Evolutionary conservation across 371 early-diverging fungal genomes (phyloP), one percentile per base, ranked within the genome.

Genomic region (Mucor irregularis): DNA sequence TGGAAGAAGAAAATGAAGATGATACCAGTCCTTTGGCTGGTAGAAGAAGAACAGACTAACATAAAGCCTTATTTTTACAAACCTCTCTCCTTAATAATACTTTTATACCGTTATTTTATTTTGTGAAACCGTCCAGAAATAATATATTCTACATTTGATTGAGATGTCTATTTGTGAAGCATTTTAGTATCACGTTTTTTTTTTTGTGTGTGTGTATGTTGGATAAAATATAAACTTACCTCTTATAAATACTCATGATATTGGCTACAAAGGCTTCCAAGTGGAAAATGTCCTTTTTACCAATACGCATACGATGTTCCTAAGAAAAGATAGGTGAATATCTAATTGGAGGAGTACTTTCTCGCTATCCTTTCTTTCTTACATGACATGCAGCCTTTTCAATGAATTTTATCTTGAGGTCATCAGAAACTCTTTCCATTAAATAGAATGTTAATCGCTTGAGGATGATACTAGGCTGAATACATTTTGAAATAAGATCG

Each of bases 251-350:
- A 26, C 78, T 70, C 96, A 97, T 96, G 31, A 92, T 82, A 59
- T 84, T 84, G 30, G 94, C 94, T 13, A 92, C 90, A 79, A 96
- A 99, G 1, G 98, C 97, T 73, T 99, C 99, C 26, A 99, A 72
- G 73, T 99, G 99, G 62, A 98, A 93, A 16, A 99, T 95, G 0
- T 90, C 81, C 78, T 99, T 99, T 40, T 78, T 86, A 0, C 99
- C 99, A 13, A 79, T 59, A 28, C 84, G 81, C 60, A 99, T 64
- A 34, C 94, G 89, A 56, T 95, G 91, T 59, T 96, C 94, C 89
- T 94, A 74, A 29, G 52, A 4, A 21, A 30, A 46, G 39, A 7
- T 16, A n/a, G 17, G 14, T 24, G 28, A 38, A 34, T 39, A 31
- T 7, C 2, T 14, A 24, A 22, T 13, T 42, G 44, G n/a, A n/a